Percentiles rank a stretch among this genome's conserved stretches.
Conservation (phyloP, 768 basidiomycete species). For the Boletus rufocinnamomeus region DNA sequence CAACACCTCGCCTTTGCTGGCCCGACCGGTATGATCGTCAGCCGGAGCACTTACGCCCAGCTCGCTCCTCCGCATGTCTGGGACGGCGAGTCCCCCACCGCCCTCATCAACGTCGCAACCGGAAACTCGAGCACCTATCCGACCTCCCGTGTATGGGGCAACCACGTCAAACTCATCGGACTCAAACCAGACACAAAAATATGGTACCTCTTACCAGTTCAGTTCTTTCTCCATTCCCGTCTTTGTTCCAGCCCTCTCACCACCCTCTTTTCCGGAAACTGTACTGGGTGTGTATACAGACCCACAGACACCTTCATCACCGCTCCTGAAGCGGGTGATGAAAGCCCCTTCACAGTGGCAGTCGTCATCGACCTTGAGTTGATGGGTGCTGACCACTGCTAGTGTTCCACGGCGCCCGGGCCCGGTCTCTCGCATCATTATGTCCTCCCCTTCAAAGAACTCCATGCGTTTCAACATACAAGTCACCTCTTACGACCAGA, state of each 20-base stretch:
- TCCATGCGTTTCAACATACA: conserved; percentile 37
- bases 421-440: conserved; percentile 43
- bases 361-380: conserved; percentile 31
- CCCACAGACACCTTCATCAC: conserved; percentile 29
- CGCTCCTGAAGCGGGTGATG: conserved; percentile 22
- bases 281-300: conserved; percentile 30
- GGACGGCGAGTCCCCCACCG: conserved; percentile 24
- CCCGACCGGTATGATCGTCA: conserved; percentile 29
- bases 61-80: conserved; percentile 28
- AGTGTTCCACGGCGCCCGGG: conserved; percentile 51
- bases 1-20: conserved; percentile 30
- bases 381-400: conserved; percentile 40
- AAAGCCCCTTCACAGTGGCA: conserved; percentile 24
- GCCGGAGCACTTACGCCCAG: conserved; percentile 27
- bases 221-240: neutral
- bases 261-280: conserved; percentile 20
- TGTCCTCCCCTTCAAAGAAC: conserved; percentile 39
- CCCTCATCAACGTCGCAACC: conserved; percentile 21
- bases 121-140: conserved; percentile 28
- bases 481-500: conserved; percentile 53
- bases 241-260: neutral
- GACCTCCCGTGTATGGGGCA: conserved; percentile 30
- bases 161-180: conserved; percentile 30
- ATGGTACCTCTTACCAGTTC: conserved; percentile 30
- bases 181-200: conserved; percentile 27